Base-by-base conservation (phyloP, 371 early-diverging fungal genomes). In the Mucor lusitanicus region DNA sequence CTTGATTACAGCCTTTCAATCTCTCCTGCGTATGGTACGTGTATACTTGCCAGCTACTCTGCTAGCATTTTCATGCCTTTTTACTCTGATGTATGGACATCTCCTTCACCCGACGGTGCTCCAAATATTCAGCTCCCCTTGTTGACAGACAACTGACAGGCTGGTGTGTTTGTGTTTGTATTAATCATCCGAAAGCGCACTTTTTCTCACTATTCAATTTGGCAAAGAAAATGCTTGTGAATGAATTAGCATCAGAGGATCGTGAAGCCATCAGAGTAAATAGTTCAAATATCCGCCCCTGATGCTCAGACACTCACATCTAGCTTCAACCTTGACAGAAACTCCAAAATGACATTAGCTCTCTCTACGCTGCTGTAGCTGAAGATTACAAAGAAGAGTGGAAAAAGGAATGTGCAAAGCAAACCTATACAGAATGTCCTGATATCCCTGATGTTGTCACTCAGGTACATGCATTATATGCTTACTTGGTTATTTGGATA, bases 391-490 rank as follows among this genome's bases (percentile, higher is more conserved):
- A 61, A 35, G 39, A 46, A 15, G 58, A 71, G 3, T 76, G 76
- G 76, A 19, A 65, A 19, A 11, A 28, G 11, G 66, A 69, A 25
- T 60, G 72, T 64, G 44, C 61, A 59, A 64, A 53, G 23, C 27
- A 58, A 39, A 56, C 48, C 11, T 50, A 63, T 19, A 64, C 46
- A 1, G 76, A 75, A 33, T 68, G 65, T 25, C 72, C 75, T 39
- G 67, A 69, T 17, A 30, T 63, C 28, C 76, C 76, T 33, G 67
- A 67, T 13, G 39, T 64, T 17, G 76, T 75, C 44, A 69, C 48
- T 65, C 59, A 62, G 37, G 55, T 40, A 54, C 8, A 50, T 50
- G 23, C 3, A 11, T 23, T 50, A 8, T 42, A 19, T n/a, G 37
- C 5, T 7, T 1, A 42, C 3, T 6, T 42, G 17, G n/a, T 44